Evolutionary conservation across 164 flowering plant species (phyloP).

Genomic region (Tetrastigma voinierianum): DNA sequence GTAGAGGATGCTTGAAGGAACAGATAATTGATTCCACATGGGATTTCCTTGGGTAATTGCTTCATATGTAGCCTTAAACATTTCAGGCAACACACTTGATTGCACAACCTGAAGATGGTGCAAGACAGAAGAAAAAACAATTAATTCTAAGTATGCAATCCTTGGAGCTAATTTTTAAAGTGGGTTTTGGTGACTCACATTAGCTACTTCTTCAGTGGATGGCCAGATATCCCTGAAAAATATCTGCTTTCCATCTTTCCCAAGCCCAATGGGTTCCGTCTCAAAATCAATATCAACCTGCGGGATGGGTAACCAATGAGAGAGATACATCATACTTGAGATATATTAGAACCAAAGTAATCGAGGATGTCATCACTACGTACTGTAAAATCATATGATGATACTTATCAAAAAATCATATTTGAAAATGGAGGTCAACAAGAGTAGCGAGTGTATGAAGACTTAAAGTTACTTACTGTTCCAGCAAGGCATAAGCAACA

Average conservation of each 20-base stretch:
- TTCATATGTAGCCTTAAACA: slow-evolving; percentile 72
- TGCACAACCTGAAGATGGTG: slow-evolving; percentile 53
- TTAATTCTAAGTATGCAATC: not conserved
- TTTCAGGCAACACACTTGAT: slow-evolving; percentile 68
- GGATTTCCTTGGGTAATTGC: slow-evolving; percentile 76
- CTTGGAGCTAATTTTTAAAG: not conserved
- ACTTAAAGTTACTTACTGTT: slow-evolving; percentile 45
- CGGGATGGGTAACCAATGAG: slow-evolving; percentile 14
- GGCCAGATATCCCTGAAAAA: slow-evolving; percentile 92
- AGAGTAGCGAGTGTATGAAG: not conserved
- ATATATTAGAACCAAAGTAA: too few relatives aligned
- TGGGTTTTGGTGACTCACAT: slow-evolving; percentile 34
- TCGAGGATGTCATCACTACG: not conserved
- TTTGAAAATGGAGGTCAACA: too few relatives aligned
- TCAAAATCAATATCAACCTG: slow-evolving; percentile 92
- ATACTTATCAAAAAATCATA: too few relatives aligned
- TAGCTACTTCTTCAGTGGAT: slow-evolving; percentile 62
- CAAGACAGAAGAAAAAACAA: slow-evolving; percentile 3
- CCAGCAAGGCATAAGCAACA: slow-evolving; percentile 99
- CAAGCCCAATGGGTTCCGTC: slow-evolving; percentile 72
- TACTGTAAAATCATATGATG: not conserved
- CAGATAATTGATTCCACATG: slow-evolving; percentile 69
- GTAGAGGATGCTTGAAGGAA: slow-evolving; percentile 57
- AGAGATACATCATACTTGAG: not conserved
- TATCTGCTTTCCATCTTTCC: slow-evolving; percentile 75